Evolutionary conservation across 2,329 filamentous ascomycete species (phyloP).

Genomic region (Pseudogymnoascus sp.): DNA sequence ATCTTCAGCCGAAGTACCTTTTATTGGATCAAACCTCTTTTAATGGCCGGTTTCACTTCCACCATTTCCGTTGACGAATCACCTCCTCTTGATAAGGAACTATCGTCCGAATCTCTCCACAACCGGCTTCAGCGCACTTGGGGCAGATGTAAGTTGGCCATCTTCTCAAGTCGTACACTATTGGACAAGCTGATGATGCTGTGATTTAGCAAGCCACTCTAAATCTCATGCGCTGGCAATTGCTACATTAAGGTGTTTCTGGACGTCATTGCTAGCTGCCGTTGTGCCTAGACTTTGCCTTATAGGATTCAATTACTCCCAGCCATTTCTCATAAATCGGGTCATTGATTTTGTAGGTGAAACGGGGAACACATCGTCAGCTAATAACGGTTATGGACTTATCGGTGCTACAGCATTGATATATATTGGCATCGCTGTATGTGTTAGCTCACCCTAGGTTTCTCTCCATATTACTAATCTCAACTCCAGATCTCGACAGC

Average conservation of each 20-base stretch:
- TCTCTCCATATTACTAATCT: background rate
- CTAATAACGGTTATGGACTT: conserved; percentile 31
- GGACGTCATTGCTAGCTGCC: conserved; percentile 26
- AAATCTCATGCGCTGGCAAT: background rate
- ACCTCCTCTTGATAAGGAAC: background rate
- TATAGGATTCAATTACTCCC: conserved; percentile 37
- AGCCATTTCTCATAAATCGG: conserved; percentile 38
- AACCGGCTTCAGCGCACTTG: background rate
- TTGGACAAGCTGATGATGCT: background rate
- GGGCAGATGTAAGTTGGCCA: background rate
- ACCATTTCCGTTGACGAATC: background rate
- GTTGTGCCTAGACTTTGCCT: conserved; percentile 33
- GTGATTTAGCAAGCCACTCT: background rate
- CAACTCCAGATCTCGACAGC: background rate
- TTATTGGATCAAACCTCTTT: conserved; percentile 30
- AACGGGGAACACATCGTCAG: conserved; percentile 22
- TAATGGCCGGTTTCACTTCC: background rate
- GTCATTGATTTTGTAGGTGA: conserved; percentile 29
- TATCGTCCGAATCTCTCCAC: background rate
- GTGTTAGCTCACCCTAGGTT: conserved; percentile 10
- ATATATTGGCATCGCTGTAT: conserved; percentile 37
- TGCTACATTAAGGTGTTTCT: background rate
- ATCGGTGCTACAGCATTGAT: conserved; percentile 36
- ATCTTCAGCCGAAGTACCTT: conserved; percentile 30
- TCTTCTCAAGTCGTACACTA: background rate